phyloP scores from a whole-genome alignment of 1,284 basidiomycete species.

The Thelephora terrestris region DNA sequence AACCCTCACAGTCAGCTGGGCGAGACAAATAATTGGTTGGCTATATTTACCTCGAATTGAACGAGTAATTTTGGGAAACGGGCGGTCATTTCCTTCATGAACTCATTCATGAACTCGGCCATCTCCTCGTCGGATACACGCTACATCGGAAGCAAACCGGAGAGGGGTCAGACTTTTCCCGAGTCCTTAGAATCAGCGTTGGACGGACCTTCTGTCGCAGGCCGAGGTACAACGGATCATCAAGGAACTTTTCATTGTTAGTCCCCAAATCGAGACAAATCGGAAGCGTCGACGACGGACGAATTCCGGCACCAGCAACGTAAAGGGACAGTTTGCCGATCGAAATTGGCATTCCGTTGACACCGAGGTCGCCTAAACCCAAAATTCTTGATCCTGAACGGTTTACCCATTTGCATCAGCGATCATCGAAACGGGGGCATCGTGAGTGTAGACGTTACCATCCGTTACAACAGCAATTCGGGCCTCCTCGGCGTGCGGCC shows the following conservation, averaged over 20 bases:
- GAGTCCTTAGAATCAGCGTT: not conserved
- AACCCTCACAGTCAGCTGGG: not conserved
- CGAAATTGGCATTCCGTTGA: slow-evolving; percentile 88
- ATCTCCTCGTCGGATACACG: slow-evolving; percentile 59
- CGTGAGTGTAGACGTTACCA: slow-evolving; percentile 35
- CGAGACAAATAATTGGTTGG: slow-evolving; percentile 3
- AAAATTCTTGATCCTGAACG: slow-evolving; percentile 73
- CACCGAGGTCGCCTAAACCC: slow-evolving; percentile 84
- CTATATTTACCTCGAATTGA: slow-evolving; percentile 67
- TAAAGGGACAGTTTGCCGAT: slow-evolving; percentile 92
- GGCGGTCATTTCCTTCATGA: slow-evolving; percentile 73
- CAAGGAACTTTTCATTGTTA: slow-evolving; percentile 72
- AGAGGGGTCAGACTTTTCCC: not conserved
- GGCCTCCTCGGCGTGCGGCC: slow-evolving; percentile 66
- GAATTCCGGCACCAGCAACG: slow-evolving; percentile 81
- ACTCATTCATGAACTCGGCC: slow-evolving; percentile 85
- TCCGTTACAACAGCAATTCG: slow-evolving; percentile 85
- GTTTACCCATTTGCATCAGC: slow-evolving; percentile 2
- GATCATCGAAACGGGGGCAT: not conserved
- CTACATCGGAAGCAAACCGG: slow-evolving; percentile 17
- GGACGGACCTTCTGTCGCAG: slow-evolving; percentile 37
- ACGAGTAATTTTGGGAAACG: slow-evolving; percentile 79
- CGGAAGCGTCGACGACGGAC: slow-evolving; percentile 77
- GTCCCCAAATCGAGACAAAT: slow-evolving; percentile 86
- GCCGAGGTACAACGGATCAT: slow-evolving; percentile 89